These are phyloP conservation scores for Phytopythium litorale DNA, from an alignment of 352 stramenopile species.

Conservation along the genomic window DNA sequence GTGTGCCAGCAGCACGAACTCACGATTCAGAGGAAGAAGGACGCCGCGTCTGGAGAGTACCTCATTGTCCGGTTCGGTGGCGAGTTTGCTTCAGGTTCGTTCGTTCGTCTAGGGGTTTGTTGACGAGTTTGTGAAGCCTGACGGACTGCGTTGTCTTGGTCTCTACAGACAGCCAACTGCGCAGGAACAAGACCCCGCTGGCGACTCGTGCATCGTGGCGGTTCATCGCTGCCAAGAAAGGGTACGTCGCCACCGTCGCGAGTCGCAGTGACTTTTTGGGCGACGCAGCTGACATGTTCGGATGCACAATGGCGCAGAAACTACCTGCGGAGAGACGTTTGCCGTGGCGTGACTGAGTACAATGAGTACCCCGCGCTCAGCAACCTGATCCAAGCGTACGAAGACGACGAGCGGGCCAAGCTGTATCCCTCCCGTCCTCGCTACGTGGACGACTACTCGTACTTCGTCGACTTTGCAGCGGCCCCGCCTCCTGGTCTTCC, in stretches of 20 bases:
- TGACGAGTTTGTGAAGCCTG: not conserved
- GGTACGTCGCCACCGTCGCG: slow-evolving; percentile 25
- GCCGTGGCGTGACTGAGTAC: slow-evolving; percentile 82
- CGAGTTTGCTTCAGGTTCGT: slow-evolving; percentile 70
- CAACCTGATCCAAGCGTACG: slow-evolving; percentile 61
- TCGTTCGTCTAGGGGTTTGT: not conserved
- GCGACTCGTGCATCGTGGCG: slow-evolving; percentile 51
- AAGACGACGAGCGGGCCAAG: slow-evolving; percentile 44
- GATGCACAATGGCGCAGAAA: slow-evolving; percentile 26
- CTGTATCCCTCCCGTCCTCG: slow-evolving; percentile 56
- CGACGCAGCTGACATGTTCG: not conserved
- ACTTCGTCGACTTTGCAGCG: slow-evolving; percentile 47
- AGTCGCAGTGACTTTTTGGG: not conserved
- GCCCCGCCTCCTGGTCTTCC: not conserved
- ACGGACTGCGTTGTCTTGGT: not conserved
- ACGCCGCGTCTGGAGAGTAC: slow-evolving; percentile 34
- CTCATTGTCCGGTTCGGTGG: slow-evolving; percentile 71
- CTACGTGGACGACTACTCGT: slow-evolving; percentile 72
- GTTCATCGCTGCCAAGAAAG: slow-evolving; percentile 80
- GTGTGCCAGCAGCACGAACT: slow-evolving; percentile 72
- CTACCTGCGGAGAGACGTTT: slow-evolving; percentile 66
- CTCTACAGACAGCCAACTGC: slow-evolving; percentile 53
- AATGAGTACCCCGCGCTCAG: slow-evolving; percentile 73
- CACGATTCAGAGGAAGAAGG: slow-evolving; percentile 37
- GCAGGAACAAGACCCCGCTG: slow-evolving; percentile 63